Evolutionary conservation across 208 protist species (phyloP).

Genomic region (Lotmaria passim): DNA sequence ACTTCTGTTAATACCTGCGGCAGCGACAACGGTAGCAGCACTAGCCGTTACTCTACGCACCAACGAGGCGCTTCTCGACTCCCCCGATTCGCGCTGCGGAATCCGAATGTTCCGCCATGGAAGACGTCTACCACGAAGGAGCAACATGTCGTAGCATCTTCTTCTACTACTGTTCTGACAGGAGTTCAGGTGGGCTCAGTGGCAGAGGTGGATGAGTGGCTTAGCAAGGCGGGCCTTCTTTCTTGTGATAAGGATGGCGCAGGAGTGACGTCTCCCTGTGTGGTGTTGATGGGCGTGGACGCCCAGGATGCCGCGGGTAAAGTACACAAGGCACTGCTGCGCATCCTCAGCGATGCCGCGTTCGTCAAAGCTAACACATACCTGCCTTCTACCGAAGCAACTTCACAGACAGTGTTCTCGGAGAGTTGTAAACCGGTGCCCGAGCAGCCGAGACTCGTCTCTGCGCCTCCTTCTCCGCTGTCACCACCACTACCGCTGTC

Average conservation of each 20-base stretch:
- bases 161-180: conserved; percentile 1
- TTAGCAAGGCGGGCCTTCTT: conserved; percentile 7
- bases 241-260: not conserved
- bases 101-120: not conserved
- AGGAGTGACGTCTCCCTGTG: not conserved
- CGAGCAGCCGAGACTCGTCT: too few species aligned
- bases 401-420: too few species aligned
- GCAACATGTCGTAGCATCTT: too few species aligned
- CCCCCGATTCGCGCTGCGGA: not conserved
- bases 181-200: conserved; percentile 25
- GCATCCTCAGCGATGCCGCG: conserved; percentile 19
- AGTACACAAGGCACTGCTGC: conserved; percentile 26
- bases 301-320: conserved; percentile 22
- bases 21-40: too few species aligned
- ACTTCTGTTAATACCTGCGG: too few species aligned
- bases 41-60: too few species aligned
- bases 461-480: too few species aligned
- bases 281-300: conserved; percentile 24
- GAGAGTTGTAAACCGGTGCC: too few species aligned
- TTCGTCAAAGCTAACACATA: not conserved
- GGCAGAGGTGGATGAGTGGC: conserved; percentile 20
- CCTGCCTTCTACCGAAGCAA: not conserved
- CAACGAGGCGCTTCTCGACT: not conserved
- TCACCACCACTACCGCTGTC: not conserved
- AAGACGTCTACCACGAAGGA: not conserved